These are phyloP conservation scores for Ensete glaucum DNA, from an alignment of 176 grass and related monocot genomes.

Conservation along the genomic window DNA sequence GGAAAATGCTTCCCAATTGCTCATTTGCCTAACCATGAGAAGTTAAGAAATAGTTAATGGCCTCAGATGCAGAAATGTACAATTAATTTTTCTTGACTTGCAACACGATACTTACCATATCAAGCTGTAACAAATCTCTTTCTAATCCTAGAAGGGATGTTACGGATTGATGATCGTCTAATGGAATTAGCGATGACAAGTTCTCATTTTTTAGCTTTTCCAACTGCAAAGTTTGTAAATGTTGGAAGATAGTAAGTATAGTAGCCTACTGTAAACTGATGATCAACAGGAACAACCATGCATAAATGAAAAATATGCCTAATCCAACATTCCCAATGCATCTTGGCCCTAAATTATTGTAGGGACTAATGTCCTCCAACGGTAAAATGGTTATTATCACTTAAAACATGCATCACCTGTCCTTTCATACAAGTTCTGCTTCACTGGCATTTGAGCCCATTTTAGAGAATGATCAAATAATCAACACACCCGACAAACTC, in stretches of 20 bases:
- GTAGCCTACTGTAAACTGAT: not conserved
- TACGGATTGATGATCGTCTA: slow-evolving; percentile 43
- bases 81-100: not conserved
- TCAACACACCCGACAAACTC: too few relatives aligned
- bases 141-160: slow-evolving; percentile 67
- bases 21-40: slow-evolving; percentile 67
- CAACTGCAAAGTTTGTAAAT: slow-evolving; percentile 52
- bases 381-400: not conserved
- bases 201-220: slow-evolving; percentile 74
- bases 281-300: not conserved
- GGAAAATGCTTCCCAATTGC: slow-evolving; percentile 65
- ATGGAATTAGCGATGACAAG: slow-evolving; percentile 58
- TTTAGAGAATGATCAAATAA: too few relatives aligned
- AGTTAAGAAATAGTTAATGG: slow-evolving; percentile 5
- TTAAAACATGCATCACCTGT: not conserved
- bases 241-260: slow-evolving; percentile 11
- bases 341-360: too few relatives aligned
- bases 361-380: not conserved
- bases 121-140: slow-evolving; percentile 77
- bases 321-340: not conserved
- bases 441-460: too few relatives aligned
- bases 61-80: not conserved
- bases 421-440: too few relatives aligned
- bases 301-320: not conserved
- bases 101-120: slow-evolving; percentile 43